Percentiles rank a stretch among this genome's conserved stretches.
These are phyloP conservation scores for Trypanosoma melophagium DNA, from an alignment of 208 protist genomes.

Conservation along the genomic window DNA sequence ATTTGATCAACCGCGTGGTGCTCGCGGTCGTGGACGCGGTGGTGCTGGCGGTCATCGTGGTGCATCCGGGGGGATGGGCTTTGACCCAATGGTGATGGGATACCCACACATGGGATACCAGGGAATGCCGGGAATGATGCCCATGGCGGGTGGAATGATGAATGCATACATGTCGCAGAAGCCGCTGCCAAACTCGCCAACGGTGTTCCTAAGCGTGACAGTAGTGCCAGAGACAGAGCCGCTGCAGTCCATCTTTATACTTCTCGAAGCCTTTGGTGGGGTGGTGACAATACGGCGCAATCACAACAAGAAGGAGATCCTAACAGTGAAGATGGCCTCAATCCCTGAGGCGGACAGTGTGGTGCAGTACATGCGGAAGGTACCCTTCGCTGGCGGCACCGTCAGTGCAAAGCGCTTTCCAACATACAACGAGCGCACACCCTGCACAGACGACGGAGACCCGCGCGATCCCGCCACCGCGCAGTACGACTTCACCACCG, in stretches of 20 bases:
- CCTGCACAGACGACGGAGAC: slow-evolving; percentile 86
- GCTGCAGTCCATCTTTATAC: slow-evolving; percentile 79
- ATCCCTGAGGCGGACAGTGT: slow-evolving; percentile 74
- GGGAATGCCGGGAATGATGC: neutral
- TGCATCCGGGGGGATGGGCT: slow-evolving; percentile 19
- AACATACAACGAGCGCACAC: slow-evolving; percentile 80
- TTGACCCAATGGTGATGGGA: slow-evolving; percentile 44
- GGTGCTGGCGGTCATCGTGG: slow-evolving; percentile 24
- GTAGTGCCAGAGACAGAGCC: slow-evolving; percentile 72
- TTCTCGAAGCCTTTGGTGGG: slow-evolving; percentile 84
- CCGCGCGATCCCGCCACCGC: slow-evolving; percentile 63
- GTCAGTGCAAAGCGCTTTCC: slow-evolving; percentile 87
- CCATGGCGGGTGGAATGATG: slow-evolving; percentile 17
- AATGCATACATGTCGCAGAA: slow-evolving; percentile 27
- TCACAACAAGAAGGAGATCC: slow-evolving; percentile 86
- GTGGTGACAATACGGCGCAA: slow-evolving; percentile 87
- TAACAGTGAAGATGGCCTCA: slow-evolving; percentile 85
- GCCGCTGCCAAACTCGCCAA: slow-evolving; percentile 40
- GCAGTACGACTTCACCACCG: slow-evolving; percentile 88
- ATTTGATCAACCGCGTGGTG: slow-evolving; percentile 30
- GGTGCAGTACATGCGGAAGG: slow-evolving; percentile 68
- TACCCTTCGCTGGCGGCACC: slow-evolving; percentile 75
- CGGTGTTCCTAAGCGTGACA: slow-evolving; percentile 80
- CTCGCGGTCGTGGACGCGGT: slow-evolving; percentile 27
- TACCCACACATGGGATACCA: slow-evolving; percentile 27